Base-by-base conservation (phyloP, 2,329 filamentous ascomycete species). In the Fusarium denticulatum region DNA sequence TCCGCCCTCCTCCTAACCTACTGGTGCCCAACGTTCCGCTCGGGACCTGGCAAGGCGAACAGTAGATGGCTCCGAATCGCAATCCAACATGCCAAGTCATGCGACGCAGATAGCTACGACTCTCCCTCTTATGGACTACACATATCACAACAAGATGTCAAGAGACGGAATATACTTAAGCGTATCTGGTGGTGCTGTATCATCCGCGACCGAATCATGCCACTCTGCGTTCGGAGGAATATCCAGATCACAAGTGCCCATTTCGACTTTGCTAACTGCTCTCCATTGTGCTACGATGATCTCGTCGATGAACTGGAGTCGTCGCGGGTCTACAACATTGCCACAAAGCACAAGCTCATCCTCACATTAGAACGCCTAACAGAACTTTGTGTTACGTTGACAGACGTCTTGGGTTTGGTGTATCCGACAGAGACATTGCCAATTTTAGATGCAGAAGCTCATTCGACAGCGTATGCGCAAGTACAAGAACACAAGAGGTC, bases 161-260 rank as follows among this genome's bases (percentile, higher is more conserved):
- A 75, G 32, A 34, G 55, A 34, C 55, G 73, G 13, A 74, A 74
- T 3, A 14, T 69, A 5, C 36, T 69, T 0, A 76, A 75, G 8
- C 73, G 73, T 1, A 50, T 75, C 1, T 75, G 73, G 73, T 75
- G 73, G 73, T 75, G 73, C 2, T 75, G 73, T 0, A 69, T 75
- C 5, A 71, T 75, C 18, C 73, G 73, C 30, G 73, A 75, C 11
- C 55, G 73, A 18, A 72, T 75, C 12, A 71, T 75, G 73, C 67
- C 73, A 0, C 58, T 75, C 1, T 75, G 73, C 7, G 70, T 75
- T 11, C 73, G 73, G 2, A 56, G 73, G 13, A 75, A 70, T 2
- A 75, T 75, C 3, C 73, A 76, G 14, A 74, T 75, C 1, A 71
- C 73, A 0, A 62, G 56, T 9, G 24, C 47, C 16, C 49, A 70